These are phyloP conservation scores for Mycena vitilis DNA, from an alignment of 768 basidiomycete genomes.

Conservation along the genomic window DNA sequence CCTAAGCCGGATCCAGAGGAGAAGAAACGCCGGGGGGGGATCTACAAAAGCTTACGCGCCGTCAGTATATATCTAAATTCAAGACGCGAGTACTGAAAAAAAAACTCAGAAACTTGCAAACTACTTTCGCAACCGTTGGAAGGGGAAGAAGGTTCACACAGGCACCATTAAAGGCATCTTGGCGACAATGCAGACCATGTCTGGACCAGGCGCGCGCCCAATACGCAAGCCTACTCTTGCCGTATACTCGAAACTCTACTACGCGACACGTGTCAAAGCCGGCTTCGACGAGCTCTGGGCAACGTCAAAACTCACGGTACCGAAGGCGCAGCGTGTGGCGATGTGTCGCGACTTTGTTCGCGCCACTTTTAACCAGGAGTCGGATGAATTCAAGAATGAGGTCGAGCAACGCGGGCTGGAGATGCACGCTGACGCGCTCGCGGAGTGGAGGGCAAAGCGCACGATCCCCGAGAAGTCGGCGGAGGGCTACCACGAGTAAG, in stretches of 20 bases:
- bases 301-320: neutral
- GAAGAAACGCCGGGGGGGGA: neutral
- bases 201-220: no score
- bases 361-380: neutral
- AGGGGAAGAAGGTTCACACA: neutral
- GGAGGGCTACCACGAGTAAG: slow-evolving; percentile 1
- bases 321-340: neutral
- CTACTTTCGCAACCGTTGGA: neutral
- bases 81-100: no score
- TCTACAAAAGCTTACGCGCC: neutral
- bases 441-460: neutral
- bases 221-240: neutral
- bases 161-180: neutral
- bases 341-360: neutral
- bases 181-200: neutral
- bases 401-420: neutral
- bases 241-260: slow-evolving; percentile 6
- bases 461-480: neutral
- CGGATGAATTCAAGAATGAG: neutral
- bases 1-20: neutral
- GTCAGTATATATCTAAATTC: no score
- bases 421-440: neutral
- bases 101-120: slow-evolving; percentile 11
- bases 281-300: neutral
- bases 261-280: neutral